Conservation (phyloP, 1,284 basidiomycete species). For the Exobasidium cylindrosporum region DNA sequence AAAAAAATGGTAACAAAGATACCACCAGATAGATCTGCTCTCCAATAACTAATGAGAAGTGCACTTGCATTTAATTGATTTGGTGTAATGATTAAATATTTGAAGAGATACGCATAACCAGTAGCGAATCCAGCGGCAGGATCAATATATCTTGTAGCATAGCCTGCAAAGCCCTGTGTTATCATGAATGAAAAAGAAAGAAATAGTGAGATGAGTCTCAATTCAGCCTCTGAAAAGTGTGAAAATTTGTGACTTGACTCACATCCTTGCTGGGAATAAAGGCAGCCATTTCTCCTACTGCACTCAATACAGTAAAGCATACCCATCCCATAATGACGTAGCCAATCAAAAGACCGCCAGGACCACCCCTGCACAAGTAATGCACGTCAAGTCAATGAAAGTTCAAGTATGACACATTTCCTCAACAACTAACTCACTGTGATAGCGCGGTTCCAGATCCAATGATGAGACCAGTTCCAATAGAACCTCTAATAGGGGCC, state of each 20-base stretch:
- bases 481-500: neutral
- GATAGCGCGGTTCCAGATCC: slow-evolving; percentile 60
- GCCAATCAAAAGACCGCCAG: slow-evolving; percentile 58
- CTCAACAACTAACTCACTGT: slow-evolving; percentile 17
- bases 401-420: neutral
- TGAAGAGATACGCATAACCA: slow-evolving; percentile 41
- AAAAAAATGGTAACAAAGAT: slow-evolving; percentile 26
- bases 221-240: too few species aligned
- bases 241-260: too few species aligned
- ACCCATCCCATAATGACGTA: slow-evolving; percentile 53
- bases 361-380: slow-evolving; percentile 51
- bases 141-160: slow-evolving; percentile 59
- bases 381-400: neutral
- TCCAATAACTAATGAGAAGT: slow-evolving; percentile 34
- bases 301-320: slow-evolving; percentile 52
- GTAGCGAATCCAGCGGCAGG: slow-evolving; percentile 56
- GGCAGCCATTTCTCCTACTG: slow-evolving; percentile 58
- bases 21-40: slow-evolving; percentile 34
- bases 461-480: slow-evolving; percentile 70
- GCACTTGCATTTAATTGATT: slow-evolving; percentile 57
- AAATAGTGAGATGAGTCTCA: too few species aligned
- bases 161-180: slow-evolving; percentile 53
- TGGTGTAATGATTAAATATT: slow-evolving; percentile 54
- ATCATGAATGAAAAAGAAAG: too few species aligned
- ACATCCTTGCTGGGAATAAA: slow-evolving; percentile 56